A percentile compares a stretch with the other conserved stretches of the same genome.
Evolutionary conservation across 768 basidiomycete species (phyloP).

Genomic region (Cystofilobasidium capitatum): DNA sequence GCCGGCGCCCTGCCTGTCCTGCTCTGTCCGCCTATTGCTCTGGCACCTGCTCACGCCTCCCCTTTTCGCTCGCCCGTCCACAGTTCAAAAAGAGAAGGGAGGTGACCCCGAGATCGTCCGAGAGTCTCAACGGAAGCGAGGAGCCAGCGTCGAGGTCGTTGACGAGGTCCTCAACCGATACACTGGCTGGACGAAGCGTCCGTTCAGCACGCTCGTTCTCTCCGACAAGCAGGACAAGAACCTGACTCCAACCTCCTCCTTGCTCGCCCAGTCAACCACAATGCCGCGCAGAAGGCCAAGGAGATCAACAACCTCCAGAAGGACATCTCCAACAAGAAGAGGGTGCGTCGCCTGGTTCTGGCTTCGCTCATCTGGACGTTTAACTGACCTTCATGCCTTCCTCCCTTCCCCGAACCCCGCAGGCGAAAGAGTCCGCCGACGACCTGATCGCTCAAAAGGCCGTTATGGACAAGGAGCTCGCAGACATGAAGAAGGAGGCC

Average conservation of each 20-base stretch:
- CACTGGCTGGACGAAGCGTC: slow-evolving; percentile 85
- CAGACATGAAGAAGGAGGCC: slow-evolving; percentile 62
- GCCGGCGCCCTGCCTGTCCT: too few species aligned
- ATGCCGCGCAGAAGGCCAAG: slow-evolving; percentile 65
- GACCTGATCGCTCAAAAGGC: slow-evolving; percentile 78
- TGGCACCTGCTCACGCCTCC: not conserved
- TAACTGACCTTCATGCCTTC: not conserved
- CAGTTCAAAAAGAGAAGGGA: slow-evolving; percentile 43
- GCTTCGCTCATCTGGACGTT: too few species aligned
- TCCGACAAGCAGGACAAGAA: not conserved
- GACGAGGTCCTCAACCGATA: slow-evolving; percentile 92
- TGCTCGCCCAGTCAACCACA: slow-evolving; percentile 63
- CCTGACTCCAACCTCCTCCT: not conserved
- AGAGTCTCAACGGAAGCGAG: slow-evolving; percentile 85
- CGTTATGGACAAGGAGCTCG: slow-evolving; percentile 69
- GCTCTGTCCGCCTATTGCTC: not conserved
- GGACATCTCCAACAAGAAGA: slow-evolving; percentile 86
- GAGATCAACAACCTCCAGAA: slow-evolving; percentile 86
- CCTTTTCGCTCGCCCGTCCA: not conserved
- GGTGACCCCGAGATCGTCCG: slow-evolving; percentile 83
- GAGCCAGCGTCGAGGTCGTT: slow-evolving; percentile 78
- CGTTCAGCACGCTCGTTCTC: slow-evolving; percentile 38
- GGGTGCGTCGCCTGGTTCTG: slow-evolving; percentile 47
- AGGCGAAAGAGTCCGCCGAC: slow-evolving; percentile 87
- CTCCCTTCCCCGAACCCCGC: not conserved